Base-by-base conservation (phyloP, 129 eudicot genomes). In the Centaurea solstitialis region DNA sequence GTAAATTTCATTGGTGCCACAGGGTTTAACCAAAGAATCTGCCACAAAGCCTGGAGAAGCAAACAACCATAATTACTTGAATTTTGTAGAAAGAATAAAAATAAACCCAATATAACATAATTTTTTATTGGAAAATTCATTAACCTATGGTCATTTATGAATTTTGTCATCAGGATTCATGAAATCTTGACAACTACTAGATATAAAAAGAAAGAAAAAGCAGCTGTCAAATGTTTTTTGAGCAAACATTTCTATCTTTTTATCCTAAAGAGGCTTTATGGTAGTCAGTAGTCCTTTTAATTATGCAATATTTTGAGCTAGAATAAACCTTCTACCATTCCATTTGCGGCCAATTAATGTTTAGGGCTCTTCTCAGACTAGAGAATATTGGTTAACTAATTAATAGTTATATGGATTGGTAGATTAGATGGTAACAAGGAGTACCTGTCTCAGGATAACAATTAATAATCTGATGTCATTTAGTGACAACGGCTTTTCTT, bases 11-110 rank as follows among this genome's bases (percentile, higher is more conserved):
- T 84, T 18, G 93, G 88, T 72, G 82, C 82, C 68, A 82, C 83
- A 26, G 97, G 97, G 85, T 94, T 94, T 76, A 94, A 73, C 99
- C 99, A 94, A 74, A 94, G 90, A 28, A 94, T 81, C 93, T 94
- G 99, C 99, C 99, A 94, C 85, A 94, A 85, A 62, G 94, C 96
- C 99, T 94, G 80, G 18, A 71, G 71, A 81, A 80, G 28, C 75
- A 82, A 64, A 18, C 26, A 73, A 75, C 39, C 72, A 76, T 22
- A 35, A 57, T 23, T 61, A 23, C 39, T 24, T 43, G 79, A 23
- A 73, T 21, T 10, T 22, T 53, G 45, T 21, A 72, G 62, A 82
- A 76, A 70, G 13, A 21, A 57, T 9, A 70, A 72, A 12, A 18
- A 3, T 45, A 26, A 28, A 22, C 43, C 74, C 4, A 43, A 79